Conservation (phyloP, 495 filamentous ascomycete species). For the Rhizodiscina lignyota region DNA sequence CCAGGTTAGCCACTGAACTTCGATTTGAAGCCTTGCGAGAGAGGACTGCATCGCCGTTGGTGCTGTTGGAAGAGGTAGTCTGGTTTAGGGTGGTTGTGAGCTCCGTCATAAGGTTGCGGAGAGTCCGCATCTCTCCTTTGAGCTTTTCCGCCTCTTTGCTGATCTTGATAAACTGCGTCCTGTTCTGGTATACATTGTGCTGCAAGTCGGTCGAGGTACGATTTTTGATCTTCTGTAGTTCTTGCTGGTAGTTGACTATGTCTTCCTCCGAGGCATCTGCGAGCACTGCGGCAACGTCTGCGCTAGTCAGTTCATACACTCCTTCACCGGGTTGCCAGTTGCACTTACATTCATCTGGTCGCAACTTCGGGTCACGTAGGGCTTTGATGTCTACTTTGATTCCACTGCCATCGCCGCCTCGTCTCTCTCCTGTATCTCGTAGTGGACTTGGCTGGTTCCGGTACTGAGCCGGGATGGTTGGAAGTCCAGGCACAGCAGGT, state of each 20-base stretch:
- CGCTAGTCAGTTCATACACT: neutral
- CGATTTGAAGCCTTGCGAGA: slow-evolving; percentile 49
- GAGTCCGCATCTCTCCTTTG: slow-evolving; percentile 85
- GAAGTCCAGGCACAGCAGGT: slow-evolving; percentile 51
- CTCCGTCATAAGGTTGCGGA: slow-evolving; percentile 78
- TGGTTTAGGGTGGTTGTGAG: slow-evolving; percentile 58
- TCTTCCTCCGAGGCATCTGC: slow-evolving; percentile 89
- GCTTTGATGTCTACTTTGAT: slow-evolving; percentile 51
- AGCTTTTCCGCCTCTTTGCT: slow-evolving; percentile 97
- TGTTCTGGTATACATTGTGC: slow-evolving; percentile 93
- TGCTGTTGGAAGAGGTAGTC: slow-evolving; percentile 30
- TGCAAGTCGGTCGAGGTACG: slow-evolving; percentile 80
- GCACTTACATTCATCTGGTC: slow-evolving; percentile 34
- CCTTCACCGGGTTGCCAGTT: neutral
- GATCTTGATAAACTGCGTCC: slow-evolving; percentile 97
- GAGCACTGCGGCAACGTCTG: slow-evolving; percentile 63
- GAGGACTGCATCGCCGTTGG: slow-evolving; percentile 6
- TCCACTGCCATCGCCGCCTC: slow-evolving; percentile 19
- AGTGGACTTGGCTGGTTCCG: neutral
- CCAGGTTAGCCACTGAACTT: slow-evolving; percentile 83
- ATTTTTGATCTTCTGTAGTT: slow-evolving; percentile 61
- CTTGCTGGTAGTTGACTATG: slow-evolving; percentile 65
- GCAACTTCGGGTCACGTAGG: slow-evolving; percentile 63
- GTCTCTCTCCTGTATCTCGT: neutral
- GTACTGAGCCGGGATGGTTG: slow-evolving; percentile 30